Evolutionary conservation across 106 monocot species (phyloP).

Genomic region (Posidonia australis): DNA sequence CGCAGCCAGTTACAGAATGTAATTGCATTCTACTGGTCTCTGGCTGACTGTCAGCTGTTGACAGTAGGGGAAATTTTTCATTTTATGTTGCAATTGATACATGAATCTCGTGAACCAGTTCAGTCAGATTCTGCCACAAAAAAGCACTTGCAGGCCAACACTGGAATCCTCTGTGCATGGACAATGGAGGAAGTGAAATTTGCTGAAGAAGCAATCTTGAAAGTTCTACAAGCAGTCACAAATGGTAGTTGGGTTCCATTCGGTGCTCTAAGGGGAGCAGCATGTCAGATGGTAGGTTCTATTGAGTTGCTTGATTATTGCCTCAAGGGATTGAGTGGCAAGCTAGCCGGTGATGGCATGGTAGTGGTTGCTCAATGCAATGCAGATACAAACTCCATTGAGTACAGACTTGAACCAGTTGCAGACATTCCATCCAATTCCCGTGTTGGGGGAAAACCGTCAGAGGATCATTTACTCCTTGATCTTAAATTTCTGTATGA

Average conservation of each 20-base stretch:
- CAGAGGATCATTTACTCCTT: conserved; percentile 23
- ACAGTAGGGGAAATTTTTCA: conserved; percentile 51
- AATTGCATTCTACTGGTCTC: conserved; percentile 42
- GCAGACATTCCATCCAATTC: neutral
- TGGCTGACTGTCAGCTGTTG: conserved; percentile 30
- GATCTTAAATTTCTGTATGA: conserved; percentile 58
- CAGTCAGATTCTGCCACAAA: neutral
- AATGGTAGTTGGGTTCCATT: conserved; percentile 35
- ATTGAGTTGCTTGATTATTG: conserved; percentile 47
- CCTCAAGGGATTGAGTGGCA: conserved; percentile 40
- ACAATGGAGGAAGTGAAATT: conserved; percentile 24
- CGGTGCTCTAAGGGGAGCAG: conserved; percentile 43
- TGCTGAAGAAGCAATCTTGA: conserved; percentile 32
- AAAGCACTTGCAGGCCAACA: neutral
- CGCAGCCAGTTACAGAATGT: conserved; percentile 33
- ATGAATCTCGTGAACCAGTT: neutral
- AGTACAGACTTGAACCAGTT: conserved; percentile 50
- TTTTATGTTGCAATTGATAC: conserved; percentile 16
- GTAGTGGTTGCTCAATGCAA: conserved; percentile 47
- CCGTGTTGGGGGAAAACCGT: conserved; percentile 1
- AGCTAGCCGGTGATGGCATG: conserved; percentile 15
- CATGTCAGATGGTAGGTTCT: conserved; percentile 8
- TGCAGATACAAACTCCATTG: conserved; percentile 29
- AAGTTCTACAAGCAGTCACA: conserved; percentile 39
- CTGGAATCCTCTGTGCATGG: conserved; percentile 30